Evolutionary conservation across 192 early-diverging fungal genomes (phyloP), one percentile per base, ranked within the genome.

Genomic region (Chytriomyces hyalinus): DNA sequence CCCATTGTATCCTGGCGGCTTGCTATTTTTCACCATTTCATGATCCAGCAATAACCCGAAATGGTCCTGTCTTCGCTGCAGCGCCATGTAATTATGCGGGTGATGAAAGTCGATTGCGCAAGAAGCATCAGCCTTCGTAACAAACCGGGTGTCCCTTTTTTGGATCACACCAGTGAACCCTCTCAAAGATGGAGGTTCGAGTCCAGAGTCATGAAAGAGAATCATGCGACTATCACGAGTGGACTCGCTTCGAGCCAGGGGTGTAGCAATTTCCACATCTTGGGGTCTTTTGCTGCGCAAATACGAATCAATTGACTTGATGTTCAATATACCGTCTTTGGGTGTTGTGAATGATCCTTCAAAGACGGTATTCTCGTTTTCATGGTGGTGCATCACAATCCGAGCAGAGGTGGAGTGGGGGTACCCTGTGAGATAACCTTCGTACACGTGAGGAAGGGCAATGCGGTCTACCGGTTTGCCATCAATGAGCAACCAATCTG

Each of bases 361-460:
- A 44, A 73, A 73, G 11, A 73, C 46, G 60, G 53, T 61, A 24
- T 48, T n/a, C 9, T 49, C 59, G 20, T 15, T 8, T 22, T 73
- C 71, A 47, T 63, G n/a, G 8, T 8, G 9, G 46, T 73, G 71
- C 71, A 73, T 73, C 59, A 73, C 62, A 15, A 73, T 73, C n/a
- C 71, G 53, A 44, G 71, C 71, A 10, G 57, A 63, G 46, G 59
- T 44, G 10, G 8, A 7, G 20, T 63, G 20, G 7, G 8, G 9
- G 36, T 46, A n/a, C 7, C 71, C 71, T 15, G 57, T 63, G 11
- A 73, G 43, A 44, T 22, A 46, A 22, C 71, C 71, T 62, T 73
- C 71, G 20, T 73, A 73, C 24, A 73, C 44, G 26, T 17, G 7
- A 8, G 71, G 71, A 8, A 73, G 4, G 8, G 8, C 17, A n/a